Percentiles rank a stretch among this genome's conserved stretches.
These are phyloP conservation scores for Saccharomycopsis javanensis DNA, from an alignment of 805 yeast species.

Conservation along the genomic window DNA sequence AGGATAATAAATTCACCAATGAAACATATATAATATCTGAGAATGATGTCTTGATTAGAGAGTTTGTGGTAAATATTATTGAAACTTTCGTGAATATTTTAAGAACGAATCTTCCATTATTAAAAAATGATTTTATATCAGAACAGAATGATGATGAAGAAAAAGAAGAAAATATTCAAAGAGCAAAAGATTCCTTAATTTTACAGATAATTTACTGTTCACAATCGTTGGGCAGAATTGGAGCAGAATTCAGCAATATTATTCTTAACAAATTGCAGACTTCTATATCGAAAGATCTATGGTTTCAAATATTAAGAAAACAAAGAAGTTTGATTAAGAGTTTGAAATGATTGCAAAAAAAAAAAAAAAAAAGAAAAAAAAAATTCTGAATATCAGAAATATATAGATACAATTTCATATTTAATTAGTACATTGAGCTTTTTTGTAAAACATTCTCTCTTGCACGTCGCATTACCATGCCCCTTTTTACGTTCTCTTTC, in stretches of 20 bases:
- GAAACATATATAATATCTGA: conserved; percentile 13
- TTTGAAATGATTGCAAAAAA: background rate
- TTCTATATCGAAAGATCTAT: conserved; percentile 28
- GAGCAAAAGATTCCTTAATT: conserved; percentile 54
- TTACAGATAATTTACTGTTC: conserved; percentile 83
- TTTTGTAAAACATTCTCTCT: background rate
- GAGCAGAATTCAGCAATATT: conserved; percentile 58
- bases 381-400: too few species aligned
- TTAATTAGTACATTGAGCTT: background rate
- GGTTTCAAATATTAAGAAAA: conserved; percentile 35
- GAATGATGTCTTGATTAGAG: conserved; percentile 21
- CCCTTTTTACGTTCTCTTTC: background rate
- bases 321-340: conserved; percentile 31
- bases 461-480: conserved; percentile 1
- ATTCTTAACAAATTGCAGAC: conserved; percentile 32
- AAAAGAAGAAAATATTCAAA: conserved; percentile 16
- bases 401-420: background rate
- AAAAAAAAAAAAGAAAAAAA: background rate
- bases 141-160: conserved; percentile 13
- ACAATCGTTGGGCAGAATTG: conserved; percentile 66
- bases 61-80: conserved; percentile 27
- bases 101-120: conserved; percentile 24
- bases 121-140: conserved; percentile 29
- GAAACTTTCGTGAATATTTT: conserved; percentile 31
- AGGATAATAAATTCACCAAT: conserved; percentile 24